These are phyloP conservation scores for Murraya paniculata DNA, from an alignment of 345 rosid genomes.

Conservation along the genomic window DNA sequence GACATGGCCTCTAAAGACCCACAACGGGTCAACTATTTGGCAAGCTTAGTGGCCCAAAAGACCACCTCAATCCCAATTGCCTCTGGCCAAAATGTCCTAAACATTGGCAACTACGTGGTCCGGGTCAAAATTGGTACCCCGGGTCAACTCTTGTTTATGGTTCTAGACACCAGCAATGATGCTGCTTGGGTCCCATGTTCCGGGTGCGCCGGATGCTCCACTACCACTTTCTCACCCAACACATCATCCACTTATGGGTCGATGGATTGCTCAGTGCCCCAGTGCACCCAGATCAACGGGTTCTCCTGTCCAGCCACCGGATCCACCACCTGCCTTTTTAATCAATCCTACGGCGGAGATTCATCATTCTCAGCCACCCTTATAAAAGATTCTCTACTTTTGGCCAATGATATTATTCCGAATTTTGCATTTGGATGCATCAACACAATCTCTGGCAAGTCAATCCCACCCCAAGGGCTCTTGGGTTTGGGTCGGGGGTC, in stretches of 20 bases:
- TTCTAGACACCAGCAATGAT: constrained; percentile 76
- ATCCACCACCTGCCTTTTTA: constrained; percentile 49
- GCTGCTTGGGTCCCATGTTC: constrained; percentile 78
- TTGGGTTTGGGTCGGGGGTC: constrained; percentile 89
- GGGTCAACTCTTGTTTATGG: constrained; percentile 77
- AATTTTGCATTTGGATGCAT: constrained; percentile 68
- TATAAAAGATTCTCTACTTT: constrained; percentile 49
- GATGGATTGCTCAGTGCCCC: constrained; percentile 62
- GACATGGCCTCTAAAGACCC: constrained; percentile 72
- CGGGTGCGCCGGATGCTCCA: constrained; percentile 65
- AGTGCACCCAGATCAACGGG: constrained; percentile 69
- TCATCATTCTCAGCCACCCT: constrained; percentile 71
- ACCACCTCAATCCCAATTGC: constrained; percentile 60
- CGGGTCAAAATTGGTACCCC: constrained; percentile 75
- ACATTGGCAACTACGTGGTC: constrained; percentile 63
- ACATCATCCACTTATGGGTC: constrained; percentile 51
- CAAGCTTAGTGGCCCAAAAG: constrained; percentile 48
- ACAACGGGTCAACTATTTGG: constrained; percentile 54
- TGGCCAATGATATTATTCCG: constrained; percentile 48
- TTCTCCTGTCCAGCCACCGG: constrained; percentile 60
- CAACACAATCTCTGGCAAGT: constrained; percentile 45
- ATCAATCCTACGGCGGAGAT: constrained; percentile 84
- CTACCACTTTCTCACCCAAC: constrained; percentile 44
- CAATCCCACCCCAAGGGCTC: constrained; percentile 78
- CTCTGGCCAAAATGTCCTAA: constrained; percentile 49